Conservation (phyloP, 805 yeast species). For the Sungouiella thailandica region DNA sequence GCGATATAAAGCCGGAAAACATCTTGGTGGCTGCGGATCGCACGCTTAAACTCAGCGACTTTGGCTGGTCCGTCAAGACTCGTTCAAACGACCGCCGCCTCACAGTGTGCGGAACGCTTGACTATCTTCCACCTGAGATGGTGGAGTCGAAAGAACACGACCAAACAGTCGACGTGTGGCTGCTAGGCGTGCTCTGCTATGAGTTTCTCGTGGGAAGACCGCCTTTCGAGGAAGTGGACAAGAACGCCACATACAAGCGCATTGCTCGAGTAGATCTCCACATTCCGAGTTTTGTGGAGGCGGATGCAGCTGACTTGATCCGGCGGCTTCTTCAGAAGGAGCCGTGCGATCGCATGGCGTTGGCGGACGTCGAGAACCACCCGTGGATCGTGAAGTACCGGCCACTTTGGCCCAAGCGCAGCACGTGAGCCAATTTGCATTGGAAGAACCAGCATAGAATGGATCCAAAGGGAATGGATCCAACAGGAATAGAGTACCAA, state of each 20-base stretch:
- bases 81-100: constrained; percentile 40
- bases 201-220: constrained; percentile 87
- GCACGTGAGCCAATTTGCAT: not conserved
- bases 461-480: not conserved
- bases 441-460: not conserved
- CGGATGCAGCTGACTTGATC: constrained; percentile 77
- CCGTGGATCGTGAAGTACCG: constrained; percentile 78
- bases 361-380: constrained; percentile 62
- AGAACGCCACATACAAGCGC: constrained; percentile 72
- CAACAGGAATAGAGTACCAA: too few species aligned
- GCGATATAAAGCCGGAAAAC: constrained; percentile 94
- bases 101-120: constrained; percentile 93
- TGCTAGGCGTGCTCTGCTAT: constrained; percentile 80
- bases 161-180: constrained; percentile 83
- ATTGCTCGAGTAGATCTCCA: constrained; percentile 73
- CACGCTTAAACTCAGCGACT: constrained; percentile 80
- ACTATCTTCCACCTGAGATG: constrained; percentile 94
- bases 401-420: constrained; percentile 48
- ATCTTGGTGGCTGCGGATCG: constrained; percentile 74
- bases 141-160: constrained; percentile 80
- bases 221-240: constrained; percentile 82
- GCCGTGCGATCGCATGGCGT: constrained; percentile 59
- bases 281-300: constrained; percentile 65
- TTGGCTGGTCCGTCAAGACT: constrained; percentile 86
- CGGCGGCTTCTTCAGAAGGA: constrained; percentile 56